phyloP scores from a whole-genome alignment of 345 rosid genomes.

The Pseudoturritis turrita region DNA sequence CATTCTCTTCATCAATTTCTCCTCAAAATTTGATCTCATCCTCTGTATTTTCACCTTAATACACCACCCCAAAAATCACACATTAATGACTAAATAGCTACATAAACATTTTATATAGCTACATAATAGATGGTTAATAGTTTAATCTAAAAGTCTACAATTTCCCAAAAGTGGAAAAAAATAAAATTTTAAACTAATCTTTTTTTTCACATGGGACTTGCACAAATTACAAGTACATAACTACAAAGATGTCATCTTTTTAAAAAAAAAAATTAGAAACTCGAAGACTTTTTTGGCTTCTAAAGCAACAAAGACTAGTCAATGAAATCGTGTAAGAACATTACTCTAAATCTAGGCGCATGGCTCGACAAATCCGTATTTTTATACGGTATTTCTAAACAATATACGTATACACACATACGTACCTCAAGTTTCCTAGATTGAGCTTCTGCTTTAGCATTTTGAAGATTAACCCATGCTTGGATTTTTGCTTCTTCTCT shows the following conservation, averaged over 20 bases:
- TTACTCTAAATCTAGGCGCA: slow-evolving; percentile 25
- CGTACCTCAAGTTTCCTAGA: slow-evolving; percentile 79
- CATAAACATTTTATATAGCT: background rate
- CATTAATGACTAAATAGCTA: background rate
- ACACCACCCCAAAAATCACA: background rate
- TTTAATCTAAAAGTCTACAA: background rate
- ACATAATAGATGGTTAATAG: background rate
- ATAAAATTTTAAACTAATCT: background rate
- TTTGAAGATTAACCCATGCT: slow-evolving; percentile 94
- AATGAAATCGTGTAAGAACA: slow-evolving; percentile 27
- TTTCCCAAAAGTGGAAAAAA: background rate
- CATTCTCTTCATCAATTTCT: slow-evolving; percentile 89
- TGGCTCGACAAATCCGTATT: slow-evolving; percentile 56
- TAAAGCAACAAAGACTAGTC: slow-evolving; percentile 50
- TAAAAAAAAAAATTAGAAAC: slow-evolving; percentile 30
- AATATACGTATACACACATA: background rate
- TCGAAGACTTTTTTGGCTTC: slow-evolving; percentile 35
- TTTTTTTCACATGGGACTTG: slow-evolving; percentile 28
- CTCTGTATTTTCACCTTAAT: slow-evolving; percentile 76
- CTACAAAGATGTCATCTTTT: slow-evolving; percentile 19
- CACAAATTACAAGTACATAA: slow-evolving; percentile 34
- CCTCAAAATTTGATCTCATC: slow-evolving; percentile 85
- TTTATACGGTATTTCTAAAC: background rate
- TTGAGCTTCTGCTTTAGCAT: slow-evolving; percentile 95
- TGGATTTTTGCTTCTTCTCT: slow-evolving; percentile 93